A percentile compares a stretch with the other conserved stretches of the same genome.
phyloP scores from a whole-genome alignment of 1,284 basidiomycete genomes.

The Heliocybe sulcata region DNA sequence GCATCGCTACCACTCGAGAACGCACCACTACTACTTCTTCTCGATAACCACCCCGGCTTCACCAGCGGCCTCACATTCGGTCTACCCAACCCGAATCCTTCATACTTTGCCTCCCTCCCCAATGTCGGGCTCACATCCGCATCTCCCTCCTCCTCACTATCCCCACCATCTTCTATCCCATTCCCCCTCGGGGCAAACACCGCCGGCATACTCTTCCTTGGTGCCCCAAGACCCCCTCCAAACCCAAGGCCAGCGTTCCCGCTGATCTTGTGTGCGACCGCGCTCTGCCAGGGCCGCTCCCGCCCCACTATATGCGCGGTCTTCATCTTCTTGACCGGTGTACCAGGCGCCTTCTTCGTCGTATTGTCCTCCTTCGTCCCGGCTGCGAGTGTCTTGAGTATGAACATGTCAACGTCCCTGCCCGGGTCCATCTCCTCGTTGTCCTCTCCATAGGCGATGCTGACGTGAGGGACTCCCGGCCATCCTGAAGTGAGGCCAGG shows the following conservation, averaged over 20 bases:
- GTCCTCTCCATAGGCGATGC: slow-evolving; percentile 32
- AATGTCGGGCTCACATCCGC: slow-evolving; percentile 46
- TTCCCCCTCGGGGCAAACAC: slow-evolving; percentile 37
- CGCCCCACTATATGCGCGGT: slow-evolving; percentile 42
- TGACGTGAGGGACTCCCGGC: slow-evolving; percentile 36
- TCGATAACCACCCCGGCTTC: slow-evolving; percentile 46
- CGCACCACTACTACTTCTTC: slow-evolving; percentile 69
- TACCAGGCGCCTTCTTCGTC: slow-evolving; percentile 63
- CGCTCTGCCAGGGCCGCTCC: slow-evolving; percentile 72
- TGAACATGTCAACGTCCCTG: slow-evolving; percentile 59
- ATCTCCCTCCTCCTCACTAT: slow-evolving; percentile 40
- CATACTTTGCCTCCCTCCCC: slow-evolving; percentile 43
- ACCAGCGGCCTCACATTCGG: slow-evolving; percentile 36
- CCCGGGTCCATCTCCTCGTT: slow-evolving; percentile 21
- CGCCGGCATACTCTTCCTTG: slow-evolving; percentile 68
- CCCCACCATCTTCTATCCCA: slow-evolving; percentile 14
- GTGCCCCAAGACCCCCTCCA: slow-evolving; percentile 28
- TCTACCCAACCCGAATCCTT: slow-evolving; percentile 60
- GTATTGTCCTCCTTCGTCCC: slow-evolving; percentile 39
- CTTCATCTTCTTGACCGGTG: slow-evolving; percentile 70
- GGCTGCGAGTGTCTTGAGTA: slow-evolving; percentile 59
- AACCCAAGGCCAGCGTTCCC: slow-evolving; percentile 34
- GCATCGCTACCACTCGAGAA: slow-evolving; percentile 68
- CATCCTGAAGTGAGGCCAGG: slow-evolving; percentile 53
- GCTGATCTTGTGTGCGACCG: slow-evolving; percentile 55